Conservation (phyloP, 2,329 filamentous ascomycete genomes). For the Fusarium sp. region DNA sequence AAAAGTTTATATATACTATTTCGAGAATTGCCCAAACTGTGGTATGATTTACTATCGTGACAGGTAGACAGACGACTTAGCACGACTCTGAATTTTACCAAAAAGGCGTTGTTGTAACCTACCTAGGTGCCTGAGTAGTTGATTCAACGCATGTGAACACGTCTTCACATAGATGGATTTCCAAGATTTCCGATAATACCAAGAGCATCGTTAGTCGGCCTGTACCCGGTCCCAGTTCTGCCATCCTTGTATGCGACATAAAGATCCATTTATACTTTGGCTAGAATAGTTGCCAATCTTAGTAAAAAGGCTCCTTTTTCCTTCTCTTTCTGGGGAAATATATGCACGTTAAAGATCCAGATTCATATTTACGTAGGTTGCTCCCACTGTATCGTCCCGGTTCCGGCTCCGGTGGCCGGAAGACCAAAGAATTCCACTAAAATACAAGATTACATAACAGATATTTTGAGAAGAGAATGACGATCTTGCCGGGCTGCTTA, state of each 20-base stretch:
- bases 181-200: neutral
- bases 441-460: conserved; percentile 8
- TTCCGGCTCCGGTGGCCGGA: conserved; percentile 34
- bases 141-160: neutral
- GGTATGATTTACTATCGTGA: conserved; percentile 10
- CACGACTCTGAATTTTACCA: conserved; percentile 4
- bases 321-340: conserved; percentile 39
- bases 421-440: conserved; percentile 8
- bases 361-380: conserved; percentile 1
- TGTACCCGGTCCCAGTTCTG: conserved; percentile 37
- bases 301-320: conserved; percentile 19
- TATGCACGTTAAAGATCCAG: conserved; percentile 15
- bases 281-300: neutral
- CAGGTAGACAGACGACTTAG: conserved; percentile 4
- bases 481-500: neutral
- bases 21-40: neutral
- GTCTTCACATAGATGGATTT: neutral
- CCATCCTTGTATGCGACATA: neutral
- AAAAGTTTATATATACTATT: conserved; percentile 33
- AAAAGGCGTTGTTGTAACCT: neutral
- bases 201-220: conserved; percentile 23
- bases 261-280: neutral
- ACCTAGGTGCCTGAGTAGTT: neutral
- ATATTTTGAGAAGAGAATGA: neutral
- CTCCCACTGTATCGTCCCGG: conserved; percentile 8